phyloP scores from a whole-genome alignment of 495 filamentous ascomycete species.

The Talaromyces nanjingensis region DNA sequence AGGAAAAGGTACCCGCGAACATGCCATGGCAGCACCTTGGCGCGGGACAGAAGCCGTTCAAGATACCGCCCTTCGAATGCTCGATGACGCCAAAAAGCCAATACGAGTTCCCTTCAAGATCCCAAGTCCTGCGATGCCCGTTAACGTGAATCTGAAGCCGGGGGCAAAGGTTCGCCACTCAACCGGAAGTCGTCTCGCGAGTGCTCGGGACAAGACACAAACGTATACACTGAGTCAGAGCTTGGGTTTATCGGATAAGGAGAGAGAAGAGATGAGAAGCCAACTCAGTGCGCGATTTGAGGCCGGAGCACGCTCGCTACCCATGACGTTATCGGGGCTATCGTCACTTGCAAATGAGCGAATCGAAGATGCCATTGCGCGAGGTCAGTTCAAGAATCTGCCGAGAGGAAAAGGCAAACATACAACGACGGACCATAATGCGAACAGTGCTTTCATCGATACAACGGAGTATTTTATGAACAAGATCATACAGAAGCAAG shows the following conservation, averaged over 20 bases:
- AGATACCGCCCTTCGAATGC: constrained; percentile 82
- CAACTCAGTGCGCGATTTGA: constrained; percentile 77
- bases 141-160: constrained; percentile 55
- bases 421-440: constrained; percentile 70
- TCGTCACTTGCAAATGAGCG: constrained; percentile 82
- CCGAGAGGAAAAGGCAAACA: constrained; percentile 65
- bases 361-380: constrained; percentile 88
- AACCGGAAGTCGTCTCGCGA: constrained; percentile 56
- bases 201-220: constrained; percentile 70
- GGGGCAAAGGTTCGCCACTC: constrained; percentile 30
- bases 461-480: constrained; percentile 99
- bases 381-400: constrained; percentile 87
- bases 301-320: constrained; percentile 66
- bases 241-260: constrained; percentile 53
- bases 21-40: constrained; percentile 70
- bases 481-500: constrained; percentile 95
- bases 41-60: constrained; percentile 64
- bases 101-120: constrained; percentile 48
- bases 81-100: constrained; percentile 73
- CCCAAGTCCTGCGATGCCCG: constrained; percentile 37
- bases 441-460: constrained; percentile 84
- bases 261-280: constrained; percentile 58
- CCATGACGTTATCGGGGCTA: constrained; percentile 71
- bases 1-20: constrained; percentile 63
- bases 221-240: constrained; percentile 62